These are phyloP conservation scores for Cymbopogon citratus DNA, from an alignment of 176 grass and related monocot species.

Conservation along the genomic window DNA sequence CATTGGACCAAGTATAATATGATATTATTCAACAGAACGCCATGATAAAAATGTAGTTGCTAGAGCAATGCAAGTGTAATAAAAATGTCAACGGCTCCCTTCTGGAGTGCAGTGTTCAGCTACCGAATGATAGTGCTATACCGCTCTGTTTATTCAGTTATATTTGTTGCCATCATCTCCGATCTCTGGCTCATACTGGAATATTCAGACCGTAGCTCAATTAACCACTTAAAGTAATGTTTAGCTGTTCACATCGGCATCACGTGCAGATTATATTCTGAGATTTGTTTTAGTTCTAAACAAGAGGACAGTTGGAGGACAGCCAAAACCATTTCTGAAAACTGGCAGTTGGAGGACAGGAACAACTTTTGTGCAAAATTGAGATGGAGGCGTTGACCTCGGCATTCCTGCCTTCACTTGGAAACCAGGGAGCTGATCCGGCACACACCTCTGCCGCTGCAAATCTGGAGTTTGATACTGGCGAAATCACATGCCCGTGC, in stretches of 20 bases:
- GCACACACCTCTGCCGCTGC: neutral
- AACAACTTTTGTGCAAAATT: neutral
- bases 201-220: no score
- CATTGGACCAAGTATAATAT: no score
- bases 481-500: neutral
- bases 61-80: neutral
- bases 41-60: neutral
- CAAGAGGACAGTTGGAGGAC: no score
- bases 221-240: no score
- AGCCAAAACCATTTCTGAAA: neutral
- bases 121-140: neutral
- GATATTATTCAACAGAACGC: neutral
- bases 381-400: neutral
- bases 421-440: neutral
- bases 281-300: no score
- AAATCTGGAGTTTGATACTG: neutral
- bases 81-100: slow-evolving; percentile 5
- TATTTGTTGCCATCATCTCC: neutral
- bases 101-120: neutral
- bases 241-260: no score
- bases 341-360: neutral
- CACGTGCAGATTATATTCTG: no score
- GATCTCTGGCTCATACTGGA: neutral
- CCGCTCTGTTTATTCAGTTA: neutral
- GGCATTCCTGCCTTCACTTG: neutral